Conservation (phyloP, 208 protist species). For the Trypanosoma brucei region DNA sequence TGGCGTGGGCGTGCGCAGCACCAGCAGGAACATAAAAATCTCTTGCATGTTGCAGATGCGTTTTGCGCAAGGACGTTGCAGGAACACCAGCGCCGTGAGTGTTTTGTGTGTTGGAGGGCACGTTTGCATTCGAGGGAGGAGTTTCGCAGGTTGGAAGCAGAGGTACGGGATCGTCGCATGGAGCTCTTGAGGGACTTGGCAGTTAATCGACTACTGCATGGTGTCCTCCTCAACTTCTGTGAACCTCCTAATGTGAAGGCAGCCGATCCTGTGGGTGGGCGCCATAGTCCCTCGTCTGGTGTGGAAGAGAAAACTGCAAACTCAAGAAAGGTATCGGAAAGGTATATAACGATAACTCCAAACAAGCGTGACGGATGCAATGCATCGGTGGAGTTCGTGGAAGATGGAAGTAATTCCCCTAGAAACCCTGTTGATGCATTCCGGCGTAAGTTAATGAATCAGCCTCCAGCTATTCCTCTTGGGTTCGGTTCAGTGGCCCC, state of each 20-base stretch:
- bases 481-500: background rate
- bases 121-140: background rate
- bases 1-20: slow-evolving; percentile 5
- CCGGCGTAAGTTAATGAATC: background rate
- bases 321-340: background rate
- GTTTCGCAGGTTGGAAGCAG: background rate
- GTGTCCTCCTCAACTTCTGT: slow-evolving; percentile 5
- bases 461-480: slow-evolving; percentile 14
- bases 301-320: background rate
- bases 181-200: slow-evolving; percentile 8
- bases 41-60: background rate
- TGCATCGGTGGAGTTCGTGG: background rate
- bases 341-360: too few species aligned
- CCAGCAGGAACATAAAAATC: background rate
- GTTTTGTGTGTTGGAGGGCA: slow-evolving; percentile 3
- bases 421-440: background rate
- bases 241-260: background rate
- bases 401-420: background rate
- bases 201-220: slow-evolving; percentile 3
- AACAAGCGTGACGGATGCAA: background rate
- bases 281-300: background rate
- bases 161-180: background rate
- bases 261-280: background rate
- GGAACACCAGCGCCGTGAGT: background rate
- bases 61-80: background rate